These are phyloP conservation scores for Colletotrichum somersetense DNA, from an alignment of 2,329 filamentous ascomycete genomes.

Conservation along the genomic window DNA sequence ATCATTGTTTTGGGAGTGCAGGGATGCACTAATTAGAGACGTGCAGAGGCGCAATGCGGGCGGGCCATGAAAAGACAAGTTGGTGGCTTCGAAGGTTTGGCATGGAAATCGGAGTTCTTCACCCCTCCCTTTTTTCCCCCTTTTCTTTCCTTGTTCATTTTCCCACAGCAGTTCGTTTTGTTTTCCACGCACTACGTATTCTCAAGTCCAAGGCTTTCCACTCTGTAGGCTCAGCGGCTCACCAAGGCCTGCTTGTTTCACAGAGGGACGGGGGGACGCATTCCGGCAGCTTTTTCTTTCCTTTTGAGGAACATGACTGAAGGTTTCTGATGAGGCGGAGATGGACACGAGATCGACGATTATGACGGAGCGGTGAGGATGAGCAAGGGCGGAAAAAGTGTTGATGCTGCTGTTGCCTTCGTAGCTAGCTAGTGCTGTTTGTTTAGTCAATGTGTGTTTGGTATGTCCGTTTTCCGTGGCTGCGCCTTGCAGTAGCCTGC, in stretches of 20 bases:
- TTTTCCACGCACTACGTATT: not conserved
- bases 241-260: constrained; percentile 18
- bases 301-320: constrained; percentile 1
- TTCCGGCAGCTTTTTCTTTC: constrained; percentile 5
- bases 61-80: constrained; percentile 35
- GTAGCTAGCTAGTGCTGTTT: not conserved
- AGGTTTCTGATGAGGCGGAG: constrained; percentile 1
- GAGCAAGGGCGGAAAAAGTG: constrained; percentile 3
- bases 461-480: not conserved
- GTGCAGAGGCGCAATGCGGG: constrained; percentile 38
- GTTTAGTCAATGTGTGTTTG: not conserved
- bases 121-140: not conserved
- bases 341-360: constrained; percentile 16
- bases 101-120: constrained; percentile 38
- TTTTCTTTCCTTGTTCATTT: constrained; percentile 3
- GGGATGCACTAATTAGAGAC: constrained; percentile 28
- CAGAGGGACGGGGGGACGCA: constrained; percentile 4
- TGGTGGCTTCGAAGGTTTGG: constrained; percentile 32
- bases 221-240: not conserved
- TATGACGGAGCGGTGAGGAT: constrained; percentile 21
- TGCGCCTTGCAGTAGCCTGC: not conserved
- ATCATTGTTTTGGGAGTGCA: constrained; percentile 23
- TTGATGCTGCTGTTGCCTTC: not conserved
- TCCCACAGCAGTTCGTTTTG: not conserved
- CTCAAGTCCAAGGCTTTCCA: constrained; percentile 13